Conservation (phyloP, 441 rosid genomes). For the Cnidoscolus chayamansa region DNA sequence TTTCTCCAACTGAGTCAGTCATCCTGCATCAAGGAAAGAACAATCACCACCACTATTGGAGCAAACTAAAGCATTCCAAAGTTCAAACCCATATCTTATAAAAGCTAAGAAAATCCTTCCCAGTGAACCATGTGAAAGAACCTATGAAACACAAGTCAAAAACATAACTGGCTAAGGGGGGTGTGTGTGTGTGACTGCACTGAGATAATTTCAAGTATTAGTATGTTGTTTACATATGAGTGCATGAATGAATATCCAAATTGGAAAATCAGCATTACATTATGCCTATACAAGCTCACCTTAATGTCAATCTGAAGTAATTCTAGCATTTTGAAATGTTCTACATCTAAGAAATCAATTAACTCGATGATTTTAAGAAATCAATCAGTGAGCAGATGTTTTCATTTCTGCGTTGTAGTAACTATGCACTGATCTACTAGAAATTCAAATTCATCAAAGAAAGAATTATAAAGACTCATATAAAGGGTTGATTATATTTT, state of each 20-base stretch:
- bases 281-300: neutral
- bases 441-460: neutral
- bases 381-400: neutral
- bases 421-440: neutral
- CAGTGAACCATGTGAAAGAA: neutral
- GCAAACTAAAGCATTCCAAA: neutral
- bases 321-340: neutral
- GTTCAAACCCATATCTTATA: neutral
- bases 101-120: neutral
- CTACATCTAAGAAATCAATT: too few relatives aligned
- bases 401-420: neutral
- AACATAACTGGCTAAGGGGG: neutral
- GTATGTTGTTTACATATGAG: neutral
- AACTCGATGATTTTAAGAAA: neutral
- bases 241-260: neutral
- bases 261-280: neutral
- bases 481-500: neutral
- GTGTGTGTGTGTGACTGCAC: neutral
- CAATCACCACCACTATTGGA: conserved; percentile 15
- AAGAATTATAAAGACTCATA: neutral
- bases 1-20: conserved; percentile 78
- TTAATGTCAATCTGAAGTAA: neutral
- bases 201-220: neutral
- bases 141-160: neutral
- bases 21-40: conserved; percentile 46